Percentiles rank a stretch among this genome's conserved stretches.
These are phyloP conservation scores for Phlebiopsis flavidoalba DNA, from an alignment of 768 basidiomycete species.

Conservation along the genomic window DNA sequence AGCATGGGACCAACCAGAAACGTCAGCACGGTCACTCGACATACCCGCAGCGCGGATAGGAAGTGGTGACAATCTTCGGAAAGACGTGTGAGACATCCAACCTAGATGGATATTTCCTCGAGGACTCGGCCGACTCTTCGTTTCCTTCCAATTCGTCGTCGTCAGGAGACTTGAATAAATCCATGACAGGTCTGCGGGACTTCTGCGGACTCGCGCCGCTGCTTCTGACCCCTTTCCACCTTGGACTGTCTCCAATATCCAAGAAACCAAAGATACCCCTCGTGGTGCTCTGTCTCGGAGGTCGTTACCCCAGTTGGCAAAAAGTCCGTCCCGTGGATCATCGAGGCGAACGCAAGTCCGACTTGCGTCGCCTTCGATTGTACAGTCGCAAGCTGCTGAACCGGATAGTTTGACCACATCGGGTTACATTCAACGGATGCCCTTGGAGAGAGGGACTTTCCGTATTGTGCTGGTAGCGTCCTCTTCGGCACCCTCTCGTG, in stretches of 20 bases:
- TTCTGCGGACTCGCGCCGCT: slow-evolving; percentile 17
- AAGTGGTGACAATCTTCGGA: slow-evolving; percentile 1
- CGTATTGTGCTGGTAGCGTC: background rate
- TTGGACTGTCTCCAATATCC: background rate
- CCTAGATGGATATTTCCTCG: slow-evolving; percentile 8
- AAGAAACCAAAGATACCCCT: slow-evolving; percentile 12
- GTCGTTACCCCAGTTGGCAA: slow-evolving; percentile 19
- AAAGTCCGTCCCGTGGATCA: slow-evolving; percentile 18
- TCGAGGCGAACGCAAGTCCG: slow-evolving; percentile 6
- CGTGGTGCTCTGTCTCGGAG: slow-evolving; percentile 25
- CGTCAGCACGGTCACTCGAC: slow-evolving; percentile 6
- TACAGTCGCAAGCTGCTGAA: slow-evolving; percentile 44
- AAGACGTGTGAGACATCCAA: slow-evolving; percentile 13
- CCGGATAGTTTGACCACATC: slow-evolving; percentile 37
- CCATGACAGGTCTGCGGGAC: slow-evolving; percentile 52
- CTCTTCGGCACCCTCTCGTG: background rate
- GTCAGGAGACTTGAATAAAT: slow-evolving; percentile 47
- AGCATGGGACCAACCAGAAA: slow-evolving; percentile 18
- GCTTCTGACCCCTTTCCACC: background rate
- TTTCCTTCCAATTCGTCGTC: background rate
- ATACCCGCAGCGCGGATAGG: background rate
- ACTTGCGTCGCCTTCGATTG: slow-evolving; percentile 32
- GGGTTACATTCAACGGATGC: slow-evolving; percentile 8
- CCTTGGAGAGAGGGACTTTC: slow-evolving; percentile 14
- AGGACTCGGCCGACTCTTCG: background rate